A percentile compares a stretch with the other conserved stretches of the same genome.
Conservation (phyloP, 2,329 filamentous ascomycete genomes). For the Chalaropsis ovoidea region DNA sequence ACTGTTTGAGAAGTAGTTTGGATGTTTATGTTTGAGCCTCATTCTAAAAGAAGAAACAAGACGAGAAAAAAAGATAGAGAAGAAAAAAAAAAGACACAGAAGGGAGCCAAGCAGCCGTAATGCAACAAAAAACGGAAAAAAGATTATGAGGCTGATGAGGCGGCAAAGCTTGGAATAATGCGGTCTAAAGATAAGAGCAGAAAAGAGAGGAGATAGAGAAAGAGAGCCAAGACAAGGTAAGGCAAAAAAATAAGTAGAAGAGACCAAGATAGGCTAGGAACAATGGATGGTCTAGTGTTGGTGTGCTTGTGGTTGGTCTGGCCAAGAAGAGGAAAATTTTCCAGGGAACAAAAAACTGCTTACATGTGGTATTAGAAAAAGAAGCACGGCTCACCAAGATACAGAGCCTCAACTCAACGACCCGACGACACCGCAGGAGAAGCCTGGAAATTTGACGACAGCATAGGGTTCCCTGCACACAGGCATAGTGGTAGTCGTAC, state of each 20-base stretch:
- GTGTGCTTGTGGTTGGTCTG: not conserved
- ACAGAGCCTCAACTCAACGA: conserved; percentile 1
- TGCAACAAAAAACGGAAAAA: not conserved
- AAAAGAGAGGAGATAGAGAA: not conserved
- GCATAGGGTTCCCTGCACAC: not conserved
- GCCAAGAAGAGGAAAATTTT: conserved; percentile 3
- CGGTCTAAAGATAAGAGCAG: conserved; percentile 3
- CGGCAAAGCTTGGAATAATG: not conserved
- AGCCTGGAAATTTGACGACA: not conserved
- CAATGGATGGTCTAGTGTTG: not conserved
- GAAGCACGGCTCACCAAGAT: conserved; percentile 1
- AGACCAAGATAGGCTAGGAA: not conserved
- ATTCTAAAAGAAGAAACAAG: conserved; percentile 7
- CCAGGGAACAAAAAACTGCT: conserved; percentile 9
- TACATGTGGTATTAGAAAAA: not conserved
- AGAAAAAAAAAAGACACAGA: not conserved
- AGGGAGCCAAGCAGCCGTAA: not conserved
- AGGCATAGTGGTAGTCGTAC: too few species aligned
- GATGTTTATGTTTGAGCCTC: conserved; percentile 11
- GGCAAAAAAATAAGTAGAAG: too few species aligned
- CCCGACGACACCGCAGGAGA: not conserved
- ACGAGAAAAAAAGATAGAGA: not conserved
- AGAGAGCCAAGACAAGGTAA: not conserved
- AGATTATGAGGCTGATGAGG: conserved; percentile 3
- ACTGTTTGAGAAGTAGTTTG: conserved; percentile 9